phyloP scores from a whole-genome alignment of 2,329 filamentous ascomycete genomes.

The Colletotrichum sp. region DNA sequence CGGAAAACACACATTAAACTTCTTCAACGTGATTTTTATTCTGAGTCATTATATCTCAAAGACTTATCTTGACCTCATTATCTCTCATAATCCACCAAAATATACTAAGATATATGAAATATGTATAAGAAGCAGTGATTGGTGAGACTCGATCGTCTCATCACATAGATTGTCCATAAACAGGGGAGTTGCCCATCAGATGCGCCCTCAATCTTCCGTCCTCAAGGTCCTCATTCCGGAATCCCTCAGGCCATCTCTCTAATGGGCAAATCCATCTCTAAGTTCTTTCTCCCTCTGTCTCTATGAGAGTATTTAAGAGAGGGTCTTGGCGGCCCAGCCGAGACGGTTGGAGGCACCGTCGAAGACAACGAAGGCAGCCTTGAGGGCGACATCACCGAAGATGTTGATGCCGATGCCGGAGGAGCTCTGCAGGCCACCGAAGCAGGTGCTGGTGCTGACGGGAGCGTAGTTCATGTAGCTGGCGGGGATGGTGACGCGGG shows the following conservation, averaged over 20 bases:
- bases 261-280: not conserved
- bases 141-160: not conserved
- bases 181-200: not conserved
- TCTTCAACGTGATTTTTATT: not conserved
- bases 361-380: conserved; percentile 66
- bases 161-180: not conserved
- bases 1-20: not conserved
- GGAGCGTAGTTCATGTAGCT: conserved; percentile 46
- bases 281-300: not conserved
- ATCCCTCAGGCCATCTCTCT: not conserved
- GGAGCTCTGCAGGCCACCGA: conserved; percentile 61
- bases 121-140: conserved; percentile 6
- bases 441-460: conserved; percentile 53
- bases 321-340: conserved; percentile 40
- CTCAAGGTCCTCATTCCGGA: not conserved
- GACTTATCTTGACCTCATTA: not conserved
- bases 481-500: conserved; percentile 49
- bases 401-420: conserved; percentile 48
- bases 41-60: not conserved
- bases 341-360: conserved; percentile 44
- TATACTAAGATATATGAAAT: not conserved
- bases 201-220: not conserved
- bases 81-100: not conserved
- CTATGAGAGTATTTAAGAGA: not conserved
- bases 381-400: conserved; percentile 69